phyloP scores from a whole-genome alignment of 441 rosid species.

The Gossypium gossypioides region DNA sequence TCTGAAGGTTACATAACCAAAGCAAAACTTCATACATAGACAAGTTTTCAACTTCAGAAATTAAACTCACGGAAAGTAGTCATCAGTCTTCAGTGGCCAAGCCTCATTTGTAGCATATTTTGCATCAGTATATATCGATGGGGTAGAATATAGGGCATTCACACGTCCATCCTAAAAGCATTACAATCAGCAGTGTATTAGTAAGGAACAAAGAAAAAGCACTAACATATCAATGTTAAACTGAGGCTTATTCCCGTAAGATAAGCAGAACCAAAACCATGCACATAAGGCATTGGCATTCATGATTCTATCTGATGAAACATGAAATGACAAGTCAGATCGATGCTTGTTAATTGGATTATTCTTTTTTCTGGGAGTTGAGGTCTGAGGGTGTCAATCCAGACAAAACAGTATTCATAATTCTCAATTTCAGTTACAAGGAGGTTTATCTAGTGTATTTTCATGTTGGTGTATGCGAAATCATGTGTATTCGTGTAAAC shows the following conservation, averaged over 20 bases:
- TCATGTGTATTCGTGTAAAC: background rate
- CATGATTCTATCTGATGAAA: background rate
- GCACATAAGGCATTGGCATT: background rate
- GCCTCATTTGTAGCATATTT: constrained; percentile 34
- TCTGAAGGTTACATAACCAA: constrained; percentile 3
- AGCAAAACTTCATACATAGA: background rate
- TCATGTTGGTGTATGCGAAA: background rate
- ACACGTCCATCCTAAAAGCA: constrained; percentile 45
- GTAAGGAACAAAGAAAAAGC: background rate
- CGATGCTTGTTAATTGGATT: background rate
- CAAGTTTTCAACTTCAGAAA: background rate
- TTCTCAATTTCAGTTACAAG: background rate
- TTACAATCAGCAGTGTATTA: background rate
- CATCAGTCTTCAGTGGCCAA: constrained; percentile 47
- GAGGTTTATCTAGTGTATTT: background rate
- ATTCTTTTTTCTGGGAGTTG: background rate
- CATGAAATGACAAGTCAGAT: background rate
- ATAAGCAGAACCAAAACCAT: constrained; percentile 1
- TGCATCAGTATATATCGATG: constrained; percentile 47
- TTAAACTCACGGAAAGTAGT: constrained; percentile 42
- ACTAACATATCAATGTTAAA: background rate
- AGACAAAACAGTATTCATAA: background rate
- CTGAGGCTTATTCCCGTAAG: background rate
- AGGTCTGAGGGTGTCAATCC: background rate
- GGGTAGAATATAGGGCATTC: constrained; percentile 46